phyloP scores from a whole-genome alignment of 176 grass and related monocot genomes.

The Phoenix dactylifera region DNA sequence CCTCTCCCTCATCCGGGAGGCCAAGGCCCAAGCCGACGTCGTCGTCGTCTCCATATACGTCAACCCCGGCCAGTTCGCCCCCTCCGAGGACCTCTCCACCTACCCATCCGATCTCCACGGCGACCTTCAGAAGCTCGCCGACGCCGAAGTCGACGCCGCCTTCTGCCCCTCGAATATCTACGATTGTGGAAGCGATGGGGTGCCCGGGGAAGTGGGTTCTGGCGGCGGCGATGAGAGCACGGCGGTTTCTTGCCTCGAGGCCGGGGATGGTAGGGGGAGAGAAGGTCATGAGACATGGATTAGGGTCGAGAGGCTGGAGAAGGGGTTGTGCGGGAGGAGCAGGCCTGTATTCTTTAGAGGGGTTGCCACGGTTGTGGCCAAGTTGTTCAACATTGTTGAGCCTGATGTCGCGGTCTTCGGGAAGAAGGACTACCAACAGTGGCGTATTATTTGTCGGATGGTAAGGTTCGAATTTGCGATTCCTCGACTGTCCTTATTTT shows the following conservation, averaged over 20 bases:
- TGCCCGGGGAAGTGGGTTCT: no score
- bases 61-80: slow-evolving; percentile 78
- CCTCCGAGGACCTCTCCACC: slow-evolving; percentile 53
- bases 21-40: slow-evolving; percentile 32
- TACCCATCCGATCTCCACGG: slow-evolving; percentile 68
- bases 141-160: slow-evolving; percentile 46
- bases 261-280: slow-evolving; percentile 20
- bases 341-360: slow-evolving; percentile 76
- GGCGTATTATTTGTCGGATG: slow-evolving; percentile 73
- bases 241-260: slow-evolving; percentile 48
- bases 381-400: slow-evolving; percentile 75
- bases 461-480: slow-evolving; percentile 21
- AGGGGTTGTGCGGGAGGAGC: slow-evolving; percentile 68
- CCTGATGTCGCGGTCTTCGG: slow-evolving; percentile 79
- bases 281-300: slow-evolving; percentile 59
- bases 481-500: no score
- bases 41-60: slow-evolving; percentile 80
- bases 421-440: slow-evolving; percentile 98
- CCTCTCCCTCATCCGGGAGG: slow-evolving; percentile 53
- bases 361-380: slow-evolving; percentile 68
- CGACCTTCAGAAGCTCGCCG: slow-evolving; percentile 59
- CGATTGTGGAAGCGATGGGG: slow-evolving; percentile 14
- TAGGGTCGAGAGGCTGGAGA: slow-evolving; percentile 64
- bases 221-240: no score
- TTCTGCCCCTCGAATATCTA: slow-evolving; percentile 68